Evolutionary conservation across 2,329 filamentous ascomycete species (phyloP).

Genomic region (Torrubiellomyces zombiae): DNA sequence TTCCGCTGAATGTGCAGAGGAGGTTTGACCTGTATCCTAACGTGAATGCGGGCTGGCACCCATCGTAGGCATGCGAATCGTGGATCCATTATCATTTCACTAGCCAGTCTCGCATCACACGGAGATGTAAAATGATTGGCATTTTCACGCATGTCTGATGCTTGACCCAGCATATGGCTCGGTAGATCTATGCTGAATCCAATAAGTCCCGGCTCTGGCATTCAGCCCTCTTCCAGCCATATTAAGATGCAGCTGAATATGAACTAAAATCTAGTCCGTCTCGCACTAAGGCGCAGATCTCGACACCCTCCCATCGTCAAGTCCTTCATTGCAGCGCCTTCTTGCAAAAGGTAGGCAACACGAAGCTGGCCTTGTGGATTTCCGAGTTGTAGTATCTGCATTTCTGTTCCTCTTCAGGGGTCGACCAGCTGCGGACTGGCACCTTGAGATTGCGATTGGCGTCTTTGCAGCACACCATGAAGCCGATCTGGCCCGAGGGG

Average conservation of each 20-base stretch:
- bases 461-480: slow-evolving; percentile 99
- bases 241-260: no score
- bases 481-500: slow-evolving; percentile 96
- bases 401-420: slow-evolving; percentile 80
- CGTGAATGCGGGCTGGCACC: slow-evolving; percentile 55
- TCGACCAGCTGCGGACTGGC: slow-evolving; percentile 64
- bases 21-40: slow-evolving; percentile 94
- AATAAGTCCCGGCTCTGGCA: no score
- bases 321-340: slow-evolving; percentile 44
- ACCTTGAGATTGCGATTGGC: slow-evolving; percentile 64
- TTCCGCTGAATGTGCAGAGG: slow-evolving; percentile 71
- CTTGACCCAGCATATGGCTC: no score
- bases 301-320: no score
- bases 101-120: no score
- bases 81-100: no score
- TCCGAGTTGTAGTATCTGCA: slow-evolving; percentile 97
- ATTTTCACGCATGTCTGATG: no score
- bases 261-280: no score
- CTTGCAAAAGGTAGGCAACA: slow-evolving; percentile 85
- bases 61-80: slow-evolving; percentile 23
- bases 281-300: no score
- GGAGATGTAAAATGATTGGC: no score
- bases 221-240: no score
- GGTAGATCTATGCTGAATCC: no score
- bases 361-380: slow-evolving; percentile 87